Base-by-base conservation (phyloP, 768 basidiomycete genomes). In the Termitomyces eurrhizus region DNA sequence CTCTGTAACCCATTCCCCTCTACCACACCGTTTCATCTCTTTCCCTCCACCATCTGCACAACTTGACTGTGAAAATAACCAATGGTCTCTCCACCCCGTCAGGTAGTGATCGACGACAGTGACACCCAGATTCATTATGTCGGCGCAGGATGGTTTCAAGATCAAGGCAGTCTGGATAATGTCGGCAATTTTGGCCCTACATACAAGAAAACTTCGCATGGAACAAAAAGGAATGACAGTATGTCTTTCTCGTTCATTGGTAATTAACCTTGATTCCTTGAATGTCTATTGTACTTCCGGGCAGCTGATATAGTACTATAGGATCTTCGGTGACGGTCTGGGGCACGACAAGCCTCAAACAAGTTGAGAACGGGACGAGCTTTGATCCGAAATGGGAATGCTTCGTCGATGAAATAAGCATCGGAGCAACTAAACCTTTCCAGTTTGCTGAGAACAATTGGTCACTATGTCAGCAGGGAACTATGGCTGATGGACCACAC, bases 181-280 rank as follows among this genome's bases (percentile, higher is more conserved):
- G 42, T 44, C 42, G 42, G 42, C 42, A 44, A 44, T 44, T 44
- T n/a, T 44, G 42, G 42, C 42, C 42, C 42, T n/a, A 44, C 42
- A 9, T 77, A 44, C 8, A 44, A 44, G 8, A n/a, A 8, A 7
- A 44, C 42, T 44, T 44, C 42, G 7, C 42, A 44, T n/a, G 42
- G 69, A 14, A 75, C 71, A n/a, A 70, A 65, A 11, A 41, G 55
- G 1, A 66, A 67, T 57, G 71, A 66, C 7, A 73, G 69, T 59
- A 45, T 74, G 11, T 66, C 69, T 4, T 73, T 70, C 36, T 61
- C 63, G 6, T 77, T 74, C 61, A 58, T 61, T 58, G 76, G 74
- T 77, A 29, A 7, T 52, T 48, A 29, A 2, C 21, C 21, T 21
- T 21, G 21, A 21, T 21, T 21, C 7, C 5, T 21, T 5, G 0